Conservation (phyloP, 768 basidiomycete genomes). For the Boletus rex-veris region DNA sequence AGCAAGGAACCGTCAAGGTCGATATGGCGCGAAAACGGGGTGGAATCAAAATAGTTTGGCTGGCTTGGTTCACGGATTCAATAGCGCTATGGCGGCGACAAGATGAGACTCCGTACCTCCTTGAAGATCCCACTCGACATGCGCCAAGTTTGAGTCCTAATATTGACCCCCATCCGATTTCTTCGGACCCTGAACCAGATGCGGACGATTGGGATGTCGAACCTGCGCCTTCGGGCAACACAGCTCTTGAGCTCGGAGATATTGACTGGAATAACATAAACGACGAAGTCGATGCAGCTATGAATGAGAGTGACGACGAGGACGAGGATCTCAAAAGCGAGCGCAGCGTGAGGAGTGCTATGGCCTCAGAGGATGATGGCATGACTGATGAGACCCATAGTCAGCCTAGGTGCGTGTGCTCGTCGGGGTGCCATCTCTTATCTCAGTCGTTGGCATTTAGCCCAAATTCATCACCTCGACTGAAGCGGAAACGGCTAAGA, state of each 20-base stretch:
- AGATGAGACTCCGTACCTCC: conserved; percentile 73
- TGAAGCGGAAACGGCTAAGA: conserved; percentile 65
- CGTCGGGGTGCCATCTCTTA: conserved; percentile 19
- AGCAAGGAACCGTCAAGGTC: conserved; percentile 92
- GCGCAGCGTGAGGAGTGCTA: conserved; percentile 41
- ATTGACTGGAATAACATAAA: conserved; percentile 84
- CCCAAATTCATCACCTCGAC: conserved; percentile 39
- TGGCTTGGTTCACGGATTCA: conserved; percentile 87
- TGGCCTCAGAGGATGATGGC: conserved; percentile 47
- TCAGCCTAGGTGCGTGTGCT: conserved; percentile 37
- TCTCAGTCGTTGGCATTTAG: conserved; percentile 23
- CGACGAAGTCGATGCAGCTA: conserved; percentile 82
- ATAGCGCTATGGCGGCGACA: conserved; percentile 84
- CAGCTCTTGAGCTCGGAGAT: conserved; percentile 49
- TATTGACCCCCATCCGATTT: conserved; percentile 49
- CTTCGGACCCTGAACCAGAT: conserved; percentile 65
- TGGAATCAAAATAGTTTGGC: conserved; percentile 80
- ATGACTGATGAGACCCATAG: conserved; percentile 50
- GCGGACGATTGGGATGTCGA: conserved; percentile 65
- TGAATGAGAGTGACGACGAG: conserved; percentile 73
- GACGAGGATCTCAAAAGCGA: conserved; percentile 37
- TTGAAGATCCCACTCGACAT: conserved; percentile 53
- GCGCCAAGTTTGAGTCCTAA: conserved; percentile 41
- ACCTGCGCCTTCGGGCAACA: conserved; percentile 30
- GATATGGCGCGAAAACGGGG: conserved; percentile 75